phyloP scores from a whole-genome alignment of 2,329 filamentous ascomycete genomes.

The Verruconis gallopava region DNA sequence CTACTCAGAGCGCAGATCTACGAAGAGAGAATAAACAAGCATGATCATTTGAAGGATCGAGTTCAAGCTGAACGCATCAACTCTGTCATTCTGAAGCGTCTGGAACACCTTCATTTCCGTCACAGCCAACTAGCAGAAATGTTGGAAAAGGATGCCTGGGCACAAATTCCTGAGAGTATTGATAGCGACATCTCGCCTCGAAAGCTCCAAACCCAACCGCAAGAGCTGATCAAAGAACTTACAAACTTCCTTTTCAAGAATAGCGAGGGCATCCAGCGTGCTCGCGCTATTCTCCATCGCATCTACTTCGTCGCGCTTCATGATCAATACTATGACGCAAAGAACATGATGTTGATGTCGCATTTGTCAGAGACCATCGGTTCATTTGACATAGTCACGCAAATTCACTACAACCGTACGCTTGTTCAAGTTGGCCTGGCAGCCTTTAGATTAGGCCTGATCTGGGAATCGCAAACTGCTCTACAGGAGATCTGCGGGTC shows the following conservation, averaged over 20 bases:
- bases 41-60: constrained; percentile 53
- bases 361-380: constrained; percentile 94
- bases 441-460: constrained; percentile 89
- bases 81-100: constrained; percentile 79
- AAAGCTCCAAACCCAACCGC: constrained; percentile 52
- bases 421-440: constrained; percentile 96
- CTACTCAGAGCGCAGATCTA: constrained; percentile 83
- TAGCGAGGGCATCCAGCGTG: constrained; percentile 91
- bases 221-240: constrained; percentile 67
- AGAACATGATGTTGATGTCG: constrained; percentile 99
- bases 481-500: constrained; percentile 97
- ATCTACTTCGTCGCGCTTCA: constrained; percentile 97
- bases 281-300: constrained; percentile 93
- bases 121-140: constrained; percentile 86
- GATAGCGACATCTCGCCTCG: constrained; percentile 75
- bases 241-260: constrained; percentile 92
- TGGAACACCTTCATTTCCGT: constrained; percentile 99
- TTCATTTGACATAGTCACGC: constrained; percentile 92
- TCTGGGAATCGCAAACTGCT: constrained; percentile 96
- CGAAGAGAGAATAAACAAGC: constrained; percentile 61
- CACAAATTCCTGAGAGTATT: constrained; percentile 53
- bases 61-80: constrained; percentile 67
- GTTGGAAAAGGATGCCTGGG: constrained; percentile 90
- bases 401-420: constrained; percentile 97
- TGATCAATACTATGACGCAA: constrained; percentile 93